Conservation (phyloP, 2,329 filamentous ascomycete species). For the Stylonectria norvegica region DNA sequence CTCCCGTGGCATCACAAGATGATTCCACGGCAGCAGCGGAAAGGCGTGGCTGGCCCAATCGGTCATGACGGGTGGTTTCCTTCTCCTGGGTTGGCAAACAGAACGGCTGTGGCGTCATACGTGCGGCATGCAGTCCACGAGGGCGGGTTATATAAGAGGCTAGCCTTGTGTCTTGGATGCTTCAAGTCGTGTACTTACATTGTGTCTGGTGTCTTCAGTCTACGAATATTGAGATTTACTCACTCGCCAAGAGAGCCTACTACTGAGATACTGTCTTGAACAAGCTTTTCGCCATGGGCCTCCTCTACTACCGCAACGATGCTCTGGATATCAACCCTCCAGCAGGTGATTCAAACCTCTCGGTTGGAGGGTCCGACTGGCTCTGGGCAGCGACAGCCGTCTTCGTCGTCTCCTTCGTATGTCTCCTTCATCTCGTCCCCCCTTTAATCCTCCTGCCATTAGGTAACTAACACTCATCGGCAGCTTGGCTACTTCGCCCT, state of each 20-base stretch:
- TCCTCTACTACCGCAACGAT: conserved; percentile 19
- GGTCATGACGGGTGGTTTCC: neutral
- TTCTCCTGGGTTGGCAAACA: too few species aligned
- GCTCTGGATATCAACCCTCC: conserved; percentile 48
- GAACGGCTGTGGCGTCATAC: too few species aligned
- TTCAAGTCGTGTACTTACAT: too few species aligned
- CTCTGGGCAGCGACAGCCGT: conserved; percentile 52
- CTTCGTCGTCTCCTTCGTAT: conserved; percentile 45
- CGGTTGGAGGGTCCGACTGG: conserved; percentile 51
- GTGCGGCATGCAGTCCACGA: too few species aligned
- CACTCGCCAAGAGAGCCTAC: too few species aligned
- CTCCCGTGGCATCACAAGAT: neutral
- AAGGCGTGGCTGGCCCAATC: neutral
- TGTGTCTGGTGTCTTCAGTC: too few species aligned
- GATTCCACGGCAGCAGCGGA: neutral
- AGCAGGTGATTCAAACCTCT: conserved; percentile 37
- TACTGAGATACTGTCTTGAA: too few species aligned
- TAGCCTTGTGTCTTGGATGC: too few species aligned
- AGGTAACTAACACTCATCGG: conserved; percentile 9
- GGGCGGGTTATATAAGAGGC: too few species aligned
- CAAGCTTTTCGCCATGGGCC: neutral
- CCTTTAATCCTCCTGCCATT: neutral
- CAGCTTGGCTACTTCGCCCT: conserved; percentile 41
- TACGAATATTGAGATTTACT: too few species aligned
- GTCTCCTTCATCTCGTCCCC: conserved; percentile 14